Base-by-base conservation (phyloP, 2,329 filamentous ascomycete species). In the Penicillium paneum region DNA sequence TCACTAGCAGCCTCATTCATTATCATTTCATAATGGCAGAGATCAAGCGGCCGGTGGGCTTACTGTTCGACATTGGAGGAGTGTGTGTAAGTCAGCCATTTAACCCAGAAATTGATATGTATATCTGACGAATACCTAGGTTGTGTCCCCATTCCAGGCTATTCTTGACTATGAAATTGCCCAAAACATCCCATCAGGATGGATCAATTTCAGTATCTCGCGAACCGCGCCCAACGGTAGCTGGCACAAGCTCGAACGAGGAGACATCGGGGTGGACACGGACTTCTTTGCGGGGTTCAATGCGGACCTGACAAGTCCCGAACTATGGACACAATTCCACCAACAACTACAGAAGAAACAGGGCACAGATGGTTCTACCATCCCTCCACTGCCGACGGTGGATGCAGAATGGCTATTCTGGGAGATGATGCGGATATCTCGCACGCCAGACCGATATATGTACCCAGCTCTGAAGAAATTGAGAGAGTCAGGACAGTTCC, bases 21-120 rank as follows among this genome's bases (percentile, higher is more conserved):
- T n/a, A 10, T 17, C 32, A 45, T 10, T 29, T 21, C 36, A 43
- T 32, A 28, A 80, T 79, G 76, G 55, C 76, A 8, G 60, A 66
- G 41, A 68, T 68, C 38, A 78, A 75, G 54, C 78, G 64, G 52
- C 89, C 89, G 29, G 88, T 89, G 64, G 89, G 90, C 52, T 77
- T 95, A 31, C 79, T 99, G 21, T 97, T 97, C 72, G 94, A 99
- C 74, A 94, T 99, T 64, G 94, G 94, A 36, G 94, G 94, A 58
- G 94, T 99, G 64, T 95, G 91, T 81, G 93, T 96, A 87, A 80
- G 90, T 49, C 40, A 42, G 32, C 34, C 19, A 34, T 46, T 45
- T 26, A 26, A 32, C 12, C 19, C 32, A 12, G 26, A 15, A 21
- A 43, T 38, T 26, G 5, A 26, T 13, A 29, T 11, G 15, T 13